Evolutionary conservation across 1,139 yeast species (phyloP), one percentile per base, ranked within the genome.

Genomic region (Pichia sp.): DNA sequence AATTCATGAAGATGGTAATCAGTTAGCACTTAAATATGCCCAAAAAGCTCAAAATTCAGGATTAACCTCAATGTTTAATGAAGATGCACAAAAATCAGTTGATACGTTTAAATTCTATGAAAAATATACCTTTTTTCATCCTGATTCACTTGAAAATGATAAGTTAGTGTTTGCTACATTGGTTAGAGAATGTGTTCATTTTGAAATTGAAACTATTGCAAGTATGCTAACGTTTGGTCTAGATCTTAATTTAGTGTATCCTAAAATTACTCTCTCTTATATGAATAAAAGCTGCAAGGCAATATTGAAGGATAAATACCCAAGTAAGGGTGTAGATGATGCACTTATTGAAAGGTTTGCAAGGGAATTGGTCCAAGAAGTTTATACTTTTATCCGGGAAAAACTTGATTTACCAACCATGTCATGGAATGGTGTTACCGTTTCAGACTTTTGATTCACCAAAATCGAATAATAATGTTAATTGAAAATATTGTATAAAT

Each of bases 141-240:
- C 56, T 25, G 50, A 43, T 15, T 36, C 42, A 3, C 44, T 37
- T n/a, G 36, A 43, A 9, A 40, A 43, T 16, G 53, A 53, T 40
- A 42, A 30, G 6, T 43, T 49, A 16, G 42, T 44, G 20, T 53
- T 44, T 40, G 56, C 54, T 25, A 47, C 53, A 16, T 42, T 53
- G n/a, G 43, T 50, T 7, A 46, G 55, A 45, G 52, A 52, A 42
- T 52, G 55, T 42, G 46, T 52, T 16, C 56, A 53, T 32, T 53
- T 53, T 37, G 56, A 53, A 42, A 44, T 53, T 22, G 56, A 53
- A 27, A 53, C 56, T 1, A 29, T 48, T n/a, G 48, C 55, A 26
- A 50, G 54, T 37, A 47, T 53, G 54, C 40, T 50, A 15, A 50
- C 52, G 3, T 48, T 53, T 39, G 56, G 56, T 3, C 27, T 52